Evolutionary conservation across 129 eudicot species (phyloP).

Genomic region (Flaveria sonorensis): DNA sequence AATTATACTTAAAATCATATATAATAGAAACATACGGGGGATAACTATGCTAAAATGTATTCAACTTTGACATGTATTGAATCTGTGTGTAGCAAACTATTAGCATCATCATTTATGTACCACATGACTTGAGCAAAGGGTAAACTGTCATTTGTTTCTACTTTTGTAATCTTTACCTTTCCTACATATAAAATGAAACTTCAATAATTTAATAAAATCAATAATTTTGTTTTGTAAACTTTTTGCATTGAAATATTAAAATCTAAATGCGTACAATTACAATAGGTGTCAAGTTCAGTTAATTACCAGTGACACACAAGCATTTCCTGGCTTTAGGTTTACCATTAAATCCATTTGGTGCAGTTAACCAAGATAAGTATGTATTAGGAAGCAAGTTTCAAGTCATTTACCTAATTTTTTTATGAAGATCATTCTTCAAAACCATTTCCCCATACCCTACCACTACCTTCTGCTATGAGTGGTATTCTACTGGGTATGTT

Average conservation of each 20-base stretch:
- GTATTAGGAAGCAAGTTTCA: background rate
- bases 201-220: no score
- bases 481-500: no score
- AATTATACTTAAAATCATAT: background rate
- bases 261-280: no score
- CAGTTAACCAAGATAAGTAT: background rate
- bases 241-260: no score
- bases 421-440: background rate
- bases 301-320: background rate
- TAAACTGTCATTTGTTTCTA: background rate
- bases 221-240: no score
- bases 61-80: background rate
- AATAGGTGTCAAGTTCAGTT: background rate
- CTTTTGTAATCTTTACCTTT: background rate
- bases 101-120: background rate
- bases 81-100: background rate
- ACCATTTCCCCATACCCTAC: no score
- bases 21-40: background rate
- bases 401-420: background rate
- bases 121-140: background rate
- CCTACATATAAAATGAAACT: no score
- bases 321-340: background rate
- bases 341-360: background rate
- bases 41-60: background rate
- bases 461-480: no score